Percentiles rank a stretch among this genome's conserved stretches.
Conservation (phyloP, 2,329 filamentous ascomycete genomes). For the Exophiala spinifera region DNA sequence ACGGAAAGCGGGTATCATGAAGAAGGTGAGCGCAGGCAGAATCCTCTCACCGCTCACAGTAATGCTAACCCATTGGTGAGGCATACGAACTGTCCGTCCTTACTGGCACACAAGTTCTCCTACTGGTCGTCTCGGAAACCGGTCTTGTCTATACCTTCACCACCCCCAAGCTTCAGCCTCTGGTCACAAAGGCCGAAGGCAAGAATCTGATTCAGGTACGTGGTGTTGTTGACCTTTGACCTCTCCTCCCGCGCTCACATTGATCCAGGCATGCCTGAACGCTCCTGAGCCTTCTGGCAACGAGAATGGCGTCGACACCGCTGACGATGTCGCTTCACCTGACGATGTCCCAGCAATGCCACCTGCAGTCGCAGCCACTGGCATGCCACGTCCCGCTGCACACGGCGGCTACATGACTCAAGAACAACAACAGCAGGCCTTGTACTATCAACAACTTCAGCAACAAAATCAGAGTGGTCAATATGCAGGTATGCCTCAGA, state of each 20-base stretch:
- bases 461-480: slow-evolving; percentile 66
- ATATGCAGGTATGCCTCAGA: slow-evolving; percentile 73
- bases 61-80: slow-evolving; percentile 46
- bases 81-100: slow-evolving; percentile 97
- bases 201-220: slow-evolving; percentile 98
- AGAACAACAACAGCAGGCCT: slow-evolving; percentile 69
- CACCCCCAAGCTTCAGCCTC: slow-evolving; percentile 94
- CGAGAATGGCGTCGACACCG: slow-evolving; percentile 76
- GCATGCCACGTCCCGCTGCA: slow-evolving; percentile 60
- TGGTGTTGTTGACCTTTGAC: neutral
- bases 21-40: slow-evolving; percentile 73
- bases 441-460: slow-evolving; percentile 78
- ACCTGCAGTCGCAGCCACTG: slow-evolving; percentile 59
- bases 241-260: slow-evolving; percentile 24
- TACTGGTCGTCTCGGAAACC: slow-evolving; percentile 95
- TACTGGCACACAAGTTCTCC: slow-evolving; percentile 93
- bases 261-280: slow-evolving; percentile 80
- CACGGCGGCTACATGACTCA: slow-evolving; percentile 67
- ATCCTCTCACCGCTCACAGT: slow-evolving; percentile 7
- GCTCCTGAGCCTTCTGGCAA: slow-evolving; percentile 85
- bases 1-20: slow-evolving; percentile 99
- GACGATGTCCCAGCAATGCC: slow-evolving; percentile 83
- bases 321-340: slow-evolving; percentile 78
- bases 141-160: slow-evolving; percentile 98
- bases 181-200: slow-evolving; percentile 97